Conservation (phyloP, 768 basidiomycete genomes). For the Naganishia kalamii region DNA sequence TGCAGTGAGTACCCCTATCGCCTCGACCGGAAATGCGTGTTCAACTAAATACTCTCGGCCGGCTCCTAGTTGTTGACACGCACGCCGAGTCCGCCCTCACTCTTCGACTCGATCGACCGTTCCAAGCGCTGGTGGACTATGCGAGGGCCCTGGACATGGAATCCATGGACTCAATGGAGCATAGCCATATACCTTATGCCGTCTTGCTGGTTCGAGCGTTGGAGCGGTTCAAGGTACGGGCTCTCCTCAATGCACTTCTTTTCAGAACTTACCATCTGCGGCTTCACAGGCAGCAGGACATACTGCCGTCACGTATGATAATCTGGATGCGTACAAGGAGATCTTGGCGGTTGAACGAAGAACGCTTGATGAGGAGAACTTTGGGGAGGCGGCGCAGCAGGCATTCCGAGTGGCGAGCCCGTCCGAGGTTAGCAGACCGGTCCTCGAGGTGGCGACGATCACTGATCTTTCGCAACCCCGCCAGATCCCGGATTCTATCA, state of each 20-base stretch:
- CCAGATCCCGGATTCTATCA: background rate
- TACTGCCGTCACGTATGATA: conserved; percentile 49
- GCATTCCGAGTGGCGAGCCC: conserved; percentile 72
- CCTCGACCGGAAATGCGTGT: background rate
- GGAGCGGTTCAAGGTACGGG: conserved; percentile 66
- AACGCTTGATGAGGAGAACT: conserved; percentile 90
- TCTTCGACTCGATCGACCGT: conserved; percentile 81
- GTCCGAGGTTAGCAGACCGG: conserved; percentile 47
- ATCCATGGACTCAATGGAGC: conserved; percentile 78
- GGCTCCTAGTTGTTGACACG: conserved; percentile 69
- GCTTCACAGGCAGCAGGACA: background rate
- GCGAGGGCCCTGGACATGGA: conserved; percentile 65
- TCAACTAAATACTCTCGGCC: background rate
- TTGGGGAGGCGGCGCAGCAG: conserved; percentile 86
- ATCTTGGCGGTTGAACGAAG: conserved; percentile 58
- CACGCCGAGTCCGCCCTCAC: conserved; percentile 63
- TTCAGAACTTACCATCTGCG: background rate
- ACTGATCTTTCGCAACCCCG: background rate
- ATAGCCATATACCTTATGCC: conserved; percentile 84
- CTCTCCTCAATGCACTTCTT: background rate
- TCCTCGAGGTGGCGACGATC: background rate
- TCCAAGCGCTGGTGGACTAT: conserved; percentile 71
- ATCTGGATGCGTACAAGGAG: conserved; percentile 73
- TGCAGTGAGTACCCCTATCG: conserved; percentile 56
- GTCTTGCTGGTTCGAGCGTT: conserved; percentile 76